Conservation (phyloP, 2,329 filamentous ascomycete species). For the Hypomyces perniciosus region DNA sequence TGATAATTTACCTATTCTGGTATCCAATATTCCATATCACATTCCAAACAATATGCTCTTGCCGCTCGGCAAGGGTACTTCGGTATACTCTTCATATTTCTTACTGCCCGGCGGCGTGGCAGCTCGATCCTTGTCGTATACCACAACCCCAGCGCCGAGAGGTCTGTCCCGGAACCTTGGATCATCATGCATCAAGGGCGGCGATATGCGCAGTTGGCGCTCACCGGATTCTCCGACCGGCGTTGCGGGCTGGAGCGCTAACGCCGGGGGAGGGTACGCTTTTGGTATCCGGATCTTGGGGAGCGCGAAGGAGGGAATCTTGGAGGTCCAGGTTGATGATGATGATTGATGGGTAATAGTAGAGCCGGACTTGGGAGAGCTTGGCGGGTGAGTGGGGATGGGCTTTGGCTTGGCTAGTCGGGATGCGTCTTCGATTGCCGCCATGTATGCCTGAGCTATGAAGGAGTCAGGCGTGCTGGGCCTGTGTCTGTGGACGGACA, state of each 20-base stretch:
- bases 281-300: constrained; percentile 35
- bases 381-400: constrained; percentile 6
- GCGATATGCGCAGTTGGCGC: constrained; percentile 24
- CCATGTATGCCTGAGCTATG: constrained; percentile 33
- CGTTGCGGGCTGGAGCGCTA: constrained; percentile 14
- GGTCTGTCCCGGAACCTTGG: constrained; percentile 21
- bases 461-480: constrained; percentile 27
- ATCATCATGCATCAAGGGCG: constrained; percentile 23
- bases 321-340: constrained; percentile 12
- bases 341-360: background rate
- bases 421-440: constrained; percentile 23
- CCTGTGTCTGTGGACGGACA: constrained; percentile 10
- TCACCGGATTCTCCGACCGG: constrained; percentile 21
- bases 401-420: constrained; percentile 1
- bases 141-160: constrained; percentile 1
- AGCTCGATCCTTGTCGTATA: constrained; percentile 6
- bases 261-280: constrained; percentile 26
- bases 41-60: constrained; percentile 30
- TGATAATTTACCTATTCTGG: background rate
- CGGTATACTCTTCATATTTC: constrained; percentile 15
- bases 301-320: constrained; percentile 33
- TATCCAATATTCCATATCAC: constrained; percentile 1
- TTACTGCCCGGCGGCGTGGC: constrained; percentile 1
- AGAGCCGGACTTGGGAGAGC: background rate
- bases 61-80: constrained; percentile 30